Evolutionary conservation across 75 land plant species (phyloP).

Genomic region (Pinus tabuliformis): DNA sequence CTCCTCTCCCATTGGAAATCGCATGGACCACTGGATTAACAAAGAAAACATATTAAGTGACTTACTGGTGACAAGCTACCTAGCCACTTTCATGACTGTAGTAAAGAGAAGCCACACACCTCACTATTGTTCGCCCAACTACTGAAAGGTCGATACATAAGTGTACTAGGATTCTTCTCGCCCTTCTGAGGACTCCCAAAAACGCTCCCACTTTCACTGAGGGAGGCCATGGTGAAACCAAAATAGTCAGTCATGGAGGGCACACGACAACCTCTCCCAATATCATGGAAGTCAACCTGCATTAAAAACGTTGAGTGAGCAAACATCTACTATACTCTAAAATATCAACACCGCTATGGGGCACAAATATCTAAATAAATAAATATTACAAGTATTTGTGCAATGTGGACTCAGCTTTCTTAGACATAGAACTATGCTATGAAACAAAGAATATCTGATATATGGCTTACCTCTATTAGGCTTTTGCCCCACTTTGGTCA

Average conservation of each 20-base stretch:
- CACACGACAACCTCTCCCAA: conserved; percentile 75
- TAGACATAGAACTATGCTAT: background rate
- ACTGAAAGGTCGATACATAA: conserved; percentile 93
- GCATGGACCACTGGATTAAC: conserved; percentile 86
- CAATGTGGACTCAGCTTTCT: background rate
- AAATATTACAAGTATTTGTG: background rate
- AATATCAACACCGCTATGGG: background rate
- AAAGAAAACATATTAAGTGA: background rate
- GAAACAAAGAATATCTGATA: background rate
- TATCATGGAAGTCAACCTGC: conserved; percentile 98
- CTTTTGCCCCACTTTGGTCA: background rate
- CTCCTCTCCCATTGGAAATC: conserved; percentile 85
- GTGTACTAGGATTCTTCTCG: conserved; percentile 87
- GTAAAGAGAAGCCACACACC: conserved; percentile 39
- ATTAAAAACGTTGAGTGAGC: conserved; percentile 12
- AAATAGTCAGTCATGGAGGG: conserved; percentile 94
- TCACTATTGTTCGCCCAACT: conserved; percentile 99
- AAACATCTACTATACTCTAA: background rate
- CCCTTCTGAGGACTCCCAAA: conserved; percentile 88
- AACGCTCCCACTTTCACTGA: conserved; percentile 85
- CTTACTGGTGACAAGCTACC: background rate
- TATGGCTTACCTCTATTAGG: background rate
- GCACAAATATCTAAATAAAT: too few relatives aligned
- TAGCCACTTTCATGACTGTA: conserved; percentile 3
- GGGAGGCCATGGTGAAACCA: conserved; percentile 94